Percentiles rank a stretch among this genome's conserved stretches.
These are phyloP conservation scores for Saccharata proteae DNA, from an alignment of 2,329 filamentous ascomycete species.

Conservation along the genomic window DNA sequence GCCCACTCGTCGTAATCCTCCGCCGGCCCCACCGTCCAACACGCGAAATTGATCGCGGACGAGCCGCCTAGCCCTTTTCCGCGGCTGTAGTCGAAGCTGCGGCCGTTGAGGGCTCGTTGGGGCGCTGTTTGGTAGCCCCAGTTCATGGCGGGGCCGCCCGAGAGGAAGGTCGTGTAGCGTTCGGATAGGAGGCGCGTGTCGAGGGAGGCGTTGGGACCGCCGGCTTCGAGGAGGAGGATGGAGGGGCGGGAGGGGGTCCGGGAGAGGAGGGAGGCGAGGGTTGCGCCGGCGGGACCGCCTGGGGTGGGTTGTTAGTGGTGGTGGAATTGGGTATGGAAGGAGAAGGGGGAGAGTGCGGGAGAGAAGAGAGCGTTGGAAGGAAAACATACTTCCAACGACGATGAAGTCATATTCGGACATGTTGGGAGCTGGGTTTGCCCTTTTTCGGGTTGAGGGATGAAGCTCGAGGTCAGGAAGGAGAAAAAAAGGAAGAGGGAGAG, in stretches of 20 bases:
- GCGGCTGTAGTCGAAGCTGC: constrained; percentile 29
- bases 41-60: constrained; percentile 31
- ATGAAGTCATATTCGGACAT: constrained; percentile 23
- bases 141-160: constrained; percentile 35
- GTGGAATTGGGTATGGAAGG: neutral
- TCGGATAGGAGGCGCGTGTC: constrained; percentile 32
- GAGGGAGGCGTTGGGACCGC: constrained; percentile 36
- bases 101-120: constrained; percentile 25
- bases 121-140: constrained; percentile 35
- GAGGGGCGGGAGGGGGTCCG: constrained; percentile 34
- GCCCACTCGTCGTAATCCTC: constrained; percentile 55
- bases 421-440: neutral
- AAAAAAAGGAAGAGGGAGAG: no score
- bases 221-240: constrained; percentile 51
- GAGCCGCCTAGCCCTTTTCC: constrained; percentile 37
- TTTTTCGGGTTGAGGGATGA: no score
- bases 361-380: no score
- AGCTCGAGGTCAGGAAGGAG: no score
- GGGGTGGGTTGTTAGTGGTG: neutral
- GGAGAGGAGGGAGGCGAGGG: constrained; percentile 43
- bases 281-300: constrained; percentile 50
- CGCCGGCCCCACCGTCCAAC: constrained; percentile 42
- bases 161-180: constrained; percentile 39
- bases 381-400: constrained; percentile 30
- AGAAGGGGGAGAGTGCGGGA: neutral